Evolutionary conservation across 805 yeast genomes (phyloP).

Genomic region (Metschnikowia cubensis): DNA sequence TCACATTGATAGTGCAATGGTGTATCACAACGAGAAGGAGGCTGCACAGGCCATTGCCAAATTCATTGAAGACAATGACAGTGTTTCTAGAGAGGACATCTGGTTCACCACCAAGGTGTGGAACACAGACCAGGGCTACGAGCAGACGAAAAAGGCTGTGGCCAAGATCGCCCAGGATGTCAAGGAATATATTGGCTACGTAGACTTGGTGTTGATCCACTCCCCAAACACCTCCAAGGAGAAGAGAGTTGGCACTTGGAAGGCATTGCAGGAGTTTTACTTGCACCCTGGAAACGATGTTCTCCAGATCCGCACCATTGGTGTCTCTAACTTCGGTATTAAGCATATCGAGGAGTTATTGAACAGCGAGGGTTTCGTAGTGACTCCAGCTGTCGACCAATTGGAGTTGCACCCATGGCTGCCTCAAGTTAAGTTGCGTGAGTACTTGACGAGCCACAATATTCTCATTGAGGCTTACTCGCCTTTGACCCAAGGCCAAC

Average conservation of each 20-base stretch:
- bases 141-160: constrained; percentile 55
- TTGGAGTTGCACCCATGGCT: constrained; percentile 85
- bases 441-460: constrained; percentile 51
- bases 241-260: constrained; percentile 58
- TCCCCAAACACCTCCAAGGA: constrained; percentile 44
- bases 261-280: constrained; percentile 71
- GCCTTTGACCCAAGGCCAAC: constrained; percentile 66
- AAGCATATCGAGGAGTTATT: constrained; percentile 59
- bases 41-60: constrained; percentile 54
- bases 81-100: constrained; percentile 28
- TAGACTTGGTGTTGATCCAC: constrained; percentile 44
- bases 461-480: constrained; percentile 73
- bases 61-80: constrained; percentile 44
- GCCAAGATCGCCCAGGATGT: constrained; percentile 50
- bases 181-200: constrained; percentile 32
- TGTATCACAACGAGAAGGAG: constrained; percentile 62
- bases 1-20: constrained; percentile 69
- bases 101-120: constrained; percentile 37
- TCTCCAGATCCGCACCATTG: constrained; percentile 61
- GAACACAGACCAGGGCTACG: constrained; percentile 38
- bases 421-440: constrained; percentile 60
- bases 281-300: constrained; percentile 43
- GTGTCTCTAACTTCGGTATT: constrained; percentile 72
- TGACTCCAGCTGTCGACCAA: constrained; percentile 68
- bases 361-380: constrained; percentile 47